Percentiles rank a stretch among this genome's conserved stretches.
Evolutionary conservation across 192 early-diverging fungal species (phyloP).

Genomic region (Linnemannia zychae): DNA sequence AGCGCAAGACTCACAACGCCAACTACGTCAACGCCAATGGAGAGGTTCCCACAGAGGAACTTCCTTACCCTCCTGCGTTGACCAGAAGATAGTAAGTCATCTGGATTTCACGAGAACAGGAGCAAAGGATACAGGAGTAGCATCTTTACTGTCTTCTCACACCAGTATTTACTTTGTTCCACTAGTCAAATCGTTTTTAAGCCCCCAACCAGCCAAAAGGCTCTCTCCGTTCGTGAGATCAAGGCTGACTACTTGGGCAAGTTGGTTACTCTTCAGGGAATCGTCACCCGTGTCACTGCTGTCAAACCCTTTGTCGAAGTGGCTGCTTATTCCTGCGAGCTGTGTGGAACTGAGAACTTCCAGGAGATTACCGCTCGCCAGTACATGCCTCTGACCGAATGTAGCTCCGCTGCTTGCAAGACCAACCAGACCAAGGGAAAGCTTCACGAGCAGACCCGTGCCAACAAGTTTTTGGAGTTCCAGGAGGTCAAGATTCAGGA

Average conservation of each 20-base stretch:
- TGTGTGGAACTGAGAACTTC: slow-evolving; percentile 95
- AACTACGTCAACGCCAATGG: slow-evolving; percentile 51
- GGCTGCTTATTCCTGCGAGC: slow-evolving; percentile 92
- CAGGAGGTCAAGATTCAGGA: slow-evolving; percentile 98
- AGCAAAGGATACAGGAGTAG: not conserved
- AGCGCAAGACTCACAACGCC: slow-evolving; percentile 80
- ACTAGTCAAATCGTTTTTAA: slow-evolving; percentile 84
- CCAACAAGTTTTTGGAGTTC: slow-evolving; percentile 92
- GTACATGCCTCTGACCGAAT: slow-evolving; percentile 87
- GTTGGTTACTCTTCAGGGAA: slow-evolving; percentile 90
- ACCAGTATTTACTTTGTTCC: not conserved
- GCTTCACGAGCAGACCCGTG: slow-evolving; percentile 92
- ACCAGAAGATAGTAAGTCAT: slow-evolving; percentile 87
- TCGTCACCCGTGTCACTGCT: slow-evolving; percentile 94
- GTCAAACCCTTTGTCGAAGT: slow-evolving; percentile 94
- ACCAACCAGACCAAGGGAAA: slow-evolving; percentile 85
- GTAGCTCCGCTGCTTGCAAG: slow-evolving; percentile 84
- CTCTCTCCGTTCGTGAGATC: slow-evolving; percentile 89
- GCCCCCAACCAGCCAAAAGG: slow-evolving; percentile 70
- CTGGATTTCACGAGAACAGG: not conserved
- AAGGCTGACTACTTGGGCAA: slow-evolving; percentile 85
- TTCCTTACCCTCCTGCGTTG: slow-evolving; percentile 83
- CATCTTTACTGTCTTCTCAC: not conserved
- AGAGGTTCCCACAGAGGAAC: slow-evolving; percentile 49
- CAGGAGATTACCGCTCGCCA: slow-evolving; percentile 87